Conservation (phyloP, 2,329 filamentous ascomycete genomes). For the Fusarium cyanostomum region DNA sequence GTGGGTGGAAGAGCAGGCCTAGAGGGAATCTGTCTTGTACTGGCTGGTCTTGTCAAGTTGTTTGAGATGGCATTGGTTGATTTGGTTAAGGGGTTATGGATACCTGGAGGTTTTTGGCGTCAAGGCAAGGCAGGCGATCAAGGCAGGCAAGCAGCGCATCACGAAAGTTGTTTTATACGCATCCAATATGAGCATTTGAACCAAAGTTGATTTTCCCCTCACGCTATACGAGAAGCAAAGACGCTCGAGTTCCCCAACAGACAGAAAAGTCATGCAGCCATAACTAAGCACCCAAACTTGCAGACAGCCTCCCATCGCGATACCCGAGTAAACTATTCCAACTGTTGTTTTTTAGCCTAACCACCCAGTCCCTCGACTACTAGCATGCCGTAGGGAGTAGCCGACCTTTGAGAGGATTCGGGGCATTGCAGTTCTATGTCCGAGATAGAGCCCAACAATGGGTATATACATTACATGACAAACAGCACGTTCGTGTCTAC, state of each 20-base stretch:
- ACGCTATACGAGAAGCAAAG: slow-evolving; percentile 18
- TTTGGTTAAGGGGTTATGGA: slow-evolving; percentile 31
- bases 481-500: slow-evolving; percentile 71
- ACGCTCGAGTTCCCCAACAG: not conserved
- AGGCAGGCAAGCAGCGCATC: slow-evolving; percentile 1
- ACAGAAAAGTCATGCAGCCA: slow-evolving; percentile 3
- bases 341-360: not conserved
- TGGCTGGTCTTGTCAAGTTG: slow-evolving; percentile 6
- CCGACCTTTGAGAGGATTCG: slow-evolving; percentile 11
- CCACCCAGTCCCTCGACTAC: not conserved
- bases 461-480: slow-evolving; percentile 60
- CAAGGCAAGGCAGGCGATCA: slow-evolving; percentile 5
- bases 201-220: not conserved
- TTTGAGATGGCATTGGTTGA: not conserved
- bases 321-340: slow-evolving; percentile 5
- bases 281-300: slow-evolving; percentile 8
- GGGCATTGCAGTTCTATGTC: slow-evolving; percentile 24
- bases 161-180: slow-evolving; percentile 5
- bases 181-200: slow-evolving; percentile 27
- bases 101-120: slow-evolving; percentile 31
- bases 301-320: slow-evolving; percentile 29
- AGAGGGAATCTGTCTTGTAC: not conserved
- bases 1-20: not conserved
- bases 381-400: not conserved
- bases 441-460: slow-evolving; percentile 10